Evolutionary conservation across 192 early-diverging fungal genomes (phyloP).

Genomic region (Irineochytrium annulatum): DNA sequence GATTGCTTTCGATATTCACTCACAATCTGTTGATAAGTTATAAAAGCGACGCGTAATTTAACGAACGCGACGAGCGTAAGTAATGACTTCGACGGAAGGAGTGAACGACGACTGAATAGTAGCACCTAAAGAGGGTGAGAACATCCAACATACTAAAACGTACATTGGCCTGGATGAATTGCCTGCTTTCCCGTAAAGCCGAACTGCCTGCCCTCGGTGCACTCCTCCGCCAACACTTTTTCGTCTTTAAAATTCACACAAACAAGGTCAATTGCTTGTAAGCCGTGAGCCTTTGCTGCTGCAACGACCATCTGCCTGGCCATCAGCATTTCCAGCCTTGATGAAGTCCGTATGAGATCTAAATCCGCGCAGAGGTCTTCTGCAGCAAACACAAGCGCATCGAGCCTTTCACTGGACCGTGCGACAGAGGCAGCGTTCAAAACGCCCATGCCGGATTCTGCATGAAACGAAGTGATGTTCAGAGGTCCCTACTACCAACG

Average conservation of each 20-base stretch:
- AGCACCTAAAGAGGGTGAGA: slow-evolving; percentile 48
- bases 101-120: slow-evolving; percentile 74
- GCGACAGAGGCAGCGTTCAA: slow-evolving; percentile 83
- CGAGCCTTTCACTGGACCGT: slow-evolving; percentile 65
- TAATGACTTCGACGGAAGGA: slow-evolving; percentile 61
- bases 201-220: slow-evolving; percentile 79
- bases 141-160: neutral
- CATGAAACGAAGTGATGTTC: too few species aligned
- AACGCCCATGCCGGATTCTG: slow-evolving; percentile 80
- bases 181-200: slow-evolving; percentile 97
- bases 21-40: slow-evolving; percentile 53
- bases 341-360: slow-evolving; percentile 70
- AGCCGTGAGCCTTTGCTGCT: slow-evolving; percentile 73
- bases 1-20: slow-evolving; percentile 62
- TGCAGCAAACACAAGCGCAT: slow-evolving; percentile 79
- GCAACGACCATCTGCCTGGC: slow-evolving; percentile 76
- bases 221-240: slow-evolving; percentile 71
- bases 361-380: slow-evolving; percentile 95
- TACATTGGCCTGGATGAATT: slow-evolving; percentile 80
- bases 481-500: too few species aligned
- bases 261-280: slow-evolving; percentile 94
- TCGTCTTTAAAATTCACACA: slow-evolving; percentile 81
- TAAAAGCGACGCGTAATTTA: neutral
- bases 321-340: slow-evolving; percentile 71
- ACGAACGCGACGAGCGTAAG: slow-evolving; percentile 4